Conservation (phyloP, 805 yeast species). For the Myxozyma lipomycoides region DNA sequence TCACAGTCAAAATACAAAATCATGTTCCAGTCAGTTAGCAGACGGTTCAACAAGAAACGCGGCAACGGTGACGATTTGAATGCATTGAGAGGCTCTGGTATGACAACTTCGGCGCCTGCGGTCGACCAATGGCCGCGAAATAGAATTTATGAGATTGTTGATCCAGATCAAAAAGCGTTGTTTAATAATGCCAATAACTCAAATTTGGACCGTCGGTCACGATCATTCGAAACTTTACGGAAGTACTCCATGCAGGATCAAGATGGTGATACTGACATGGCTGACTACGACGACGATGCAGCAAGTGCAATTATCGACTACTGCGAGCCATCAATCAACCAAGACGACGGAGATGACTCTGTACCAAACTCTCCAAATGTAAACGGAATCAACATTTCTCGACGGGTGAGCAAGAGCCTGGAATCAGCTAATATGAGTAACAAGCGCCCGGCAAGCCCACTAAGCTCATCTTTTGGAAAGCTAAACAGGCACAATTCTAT, state of each 20-base stretch:
- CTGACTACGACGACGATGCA: neutral
- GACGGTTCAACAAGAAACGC: constrained; percentile 13
- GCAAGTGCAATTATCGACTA: no score
- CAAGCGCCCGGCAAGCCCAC: neutral
- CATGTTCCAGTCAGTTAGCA: constrained; percentile 23
- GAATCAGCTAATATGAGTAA: constrained; percentile 3
- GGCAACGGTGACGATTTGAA: constrained; percentile 21
- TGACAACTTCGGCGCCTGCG: no score
- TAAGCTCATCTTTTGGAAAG: neutral
- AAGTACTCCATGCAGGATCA: neutral
- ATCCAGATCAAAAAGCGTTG: constrained; percentile 3
- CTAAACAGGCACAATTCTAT: constrained; percentile 13
- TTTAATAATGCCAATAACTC: no score
- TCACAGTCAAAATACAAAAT: constrained; percentile 18
- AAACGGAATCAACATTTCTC: constrained; percentile 9
- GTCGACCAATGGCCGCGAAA: neutral
- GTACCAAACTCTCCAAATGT: constrained; percentile 14
- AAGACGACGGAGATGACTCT: constrained; percentile 12
- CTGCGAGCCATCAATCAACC: no score
- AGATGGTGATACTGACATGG: neutral
- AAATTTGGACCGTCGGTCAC: neutral
- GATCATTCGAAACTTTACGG: neutral
- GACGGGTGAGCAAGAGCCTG: constrained; percentile 18
- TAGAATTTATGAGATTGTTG: constrained; percentile 3
- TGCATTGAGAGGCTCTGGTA: neutral